Evolutionary conservation across 2,329 filamentous ascomycete genomes (phyloP).

Genomic region (Seiridium cupressi): DNA sequence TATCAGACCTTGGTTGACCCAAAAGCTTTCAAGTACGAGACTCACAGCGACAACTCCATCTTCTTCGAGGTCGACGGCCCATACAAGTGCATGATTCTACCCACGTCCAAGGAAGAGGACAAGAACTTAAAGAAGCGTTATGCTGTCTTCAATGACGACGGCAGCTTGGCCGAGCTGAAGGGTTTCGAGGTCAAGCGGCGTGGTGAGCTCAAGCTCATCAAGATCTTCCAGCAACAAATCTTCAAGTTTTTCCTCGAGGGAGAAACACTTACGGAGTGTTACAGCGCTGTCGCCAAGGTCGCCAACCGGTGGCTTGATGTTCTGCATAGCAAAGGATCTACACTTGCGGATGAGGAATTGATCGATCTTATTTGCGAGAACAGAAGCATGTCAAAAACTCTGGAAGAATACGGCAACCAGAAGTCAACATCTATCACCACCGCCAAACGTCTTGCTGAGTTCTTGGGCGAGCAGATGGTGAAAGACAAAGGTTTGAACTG

Average conservation of each 20-base stretch:
- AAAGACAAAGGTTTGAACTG: conserved; percentile 99
- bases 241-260: conserved; percentile 99
- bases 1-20: conserved; percentile 87
- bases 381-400: conserved; percentile 93
- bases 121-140: conserved; percentile 99
- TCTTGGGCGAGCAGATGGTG: conserved; percentile 96
- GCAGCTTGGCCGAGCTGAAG: conserved; percentile 90
- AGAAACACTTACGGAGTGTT: conserved; percentile 81
- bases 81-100: conserved; percentile 95
- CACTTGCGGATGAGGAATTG: conserved; percentile 91
- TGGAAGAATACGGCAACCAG: conserved; percentile 92
- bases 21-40: conserved; percentile 84
- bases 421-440: conserved; percentile 99
- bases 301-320: conserved; percentile 98
- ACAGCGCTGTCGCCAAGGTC: conserved; percentile 86
- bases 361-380: conserved; percentile 99
- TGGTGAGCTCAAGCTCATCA: conserved; percentile 98
- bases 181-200: conserved; percentile 97
- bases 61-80: conserved; percentile 99
- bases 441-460: conserved; percentile 89
- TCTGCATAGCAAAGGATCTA: conserved; percentile 81
- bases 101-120: conserved; percentile 97
- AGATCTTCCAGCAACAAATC: conserved; percentile 98
- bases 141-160: conserved; percentile 97
- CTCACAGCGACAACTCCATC: conserved; percentile 97